Evolutionary conservation across 345 rosid species (phyloP), one percentile per base, ranked within the genome.

Genomic region (Limnanthes douglasii): DNA sequence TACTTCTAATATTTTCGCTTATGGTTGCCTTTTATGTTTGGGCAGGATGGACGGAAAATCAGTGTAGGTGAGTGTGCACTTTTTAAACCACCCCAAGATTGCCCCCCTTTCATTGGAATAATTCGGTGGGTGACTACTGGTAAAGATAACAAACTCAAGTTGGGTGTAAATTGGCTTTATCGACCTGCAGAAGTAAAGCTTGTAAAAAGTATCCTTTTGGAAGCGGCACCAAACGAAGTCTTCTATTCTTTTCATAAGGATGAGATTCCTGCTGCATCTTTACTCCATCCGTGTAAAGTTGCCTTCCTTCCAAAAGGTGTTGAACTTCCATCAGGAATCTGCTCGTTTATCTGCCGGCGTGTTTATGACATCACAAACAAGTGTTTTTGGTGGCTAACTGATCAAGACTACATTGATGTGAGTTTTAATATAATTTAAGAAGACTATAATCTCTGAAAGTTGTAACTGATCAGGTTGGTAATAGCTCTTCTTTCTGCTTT

Each of bases 261-360:
- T 79, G 77, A 68, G 58, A 88, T 66, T 61, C 70, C 83, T 43
- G 86, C 90, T 58, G 90, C 69, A 48, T 83, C 90, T 0, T 46
- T 88, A 57, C 68, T 88, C 13, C 98, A 90, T 61, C 95, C 79
- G 8, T 90, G 98, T 72, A 90, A 90, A 72, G 92, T 90, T 58
- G 59, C 86, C 55, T 90, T 90, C 47, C 92, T 90, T 46, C 80
- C 73, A 5, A 77, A 65, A 74, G 92, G 81, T 24, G 48, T 54
- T 67, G 78, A 70, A 39, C 68, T 90, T 72, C 82, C 82, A 9
- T 48, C 86, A 46, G 94, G 84, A 8, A 42, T 84, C 46, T 66
- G 62, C 46, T 90, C 94, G 2, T 79, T 76, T 50, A 86, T 90
- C 20, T 90, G 98, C 44, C 45, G 84, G 48, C 71, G 83, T 46